These are phyloP conservation scores for Leccinum rimulosum DNA, from an alignment of 768 basidiomycete species.

Conservation along the genomic window DNA sequence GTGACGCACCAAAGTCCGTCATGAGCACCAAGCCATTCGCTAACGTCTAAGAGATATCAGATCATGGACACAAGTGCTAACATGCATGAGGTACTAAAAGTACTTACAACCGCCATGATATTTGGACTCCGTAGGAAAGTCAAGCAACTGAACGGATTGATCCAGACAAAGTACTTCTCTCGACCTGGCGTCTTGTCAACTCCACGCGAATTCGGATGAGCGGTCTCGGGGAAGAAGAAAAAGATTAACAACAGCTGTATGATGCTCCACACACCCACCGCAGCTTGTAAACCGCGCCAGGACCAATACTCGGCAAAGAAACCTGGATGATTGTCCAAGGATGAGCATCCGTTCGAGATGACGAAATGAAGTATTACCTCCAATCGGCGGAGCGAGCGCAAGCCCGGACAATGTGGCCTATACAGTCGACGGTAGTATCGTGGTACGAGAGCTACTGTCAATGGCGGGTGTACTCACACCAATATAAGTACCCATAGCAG, in stretches of 20 bases:
- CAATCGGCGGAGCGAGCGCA: constrained; percentile 56
- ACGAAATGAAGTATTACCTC: constrained; percentile 36
- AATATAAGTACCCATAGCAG: constrained; percentile 59
- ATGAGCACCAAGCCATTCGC: constrained; percentile 33
- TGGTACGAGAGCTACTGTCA: not conserved
- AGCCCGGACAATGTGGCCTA: constrained; percentile 55
- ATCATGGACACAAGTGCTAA: constrained; percentile 17
- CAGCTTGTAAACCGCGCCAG: constrained; percentile 60
- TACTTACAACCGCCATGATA: constrained; percentile 50
- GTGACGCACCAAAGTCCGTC: constrained; percentile 36
- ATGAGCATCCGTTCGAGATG: not conserved
- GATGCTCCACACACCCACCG: constrained; percentile 41
- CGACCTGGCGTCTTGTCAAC: constrained; percentile 42
- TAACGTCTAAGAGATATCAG: constrained; percentile 36
- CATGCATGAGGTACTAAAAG: not conserved
- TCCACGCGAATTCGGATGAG: constrained; percentile 55
- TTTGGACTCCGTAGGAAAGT: constrained; percentile 58
- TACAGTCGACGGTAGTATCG: not conserved
- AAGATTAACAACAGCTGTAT: constrained; percentile 39
- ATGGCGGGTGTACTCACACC: constrained; percentile 34
- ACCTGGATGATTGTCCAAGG: constrained; percentile 30
- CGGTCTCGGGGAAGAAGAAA: constrained; percentile 63
- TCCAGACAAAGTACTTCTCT: constrained; percentile 35
- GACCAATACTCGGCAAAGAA: constrained; percentile 56
- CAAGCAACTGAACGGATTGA: constrained; percentile 61